A percentile compares a stretch with the other conserved stretches of the same genome.
These are phyloP conservation scores for Neltuma alba DNA, from an alignment of 306 rosid species.

Conservation along the genomic window DNA sequence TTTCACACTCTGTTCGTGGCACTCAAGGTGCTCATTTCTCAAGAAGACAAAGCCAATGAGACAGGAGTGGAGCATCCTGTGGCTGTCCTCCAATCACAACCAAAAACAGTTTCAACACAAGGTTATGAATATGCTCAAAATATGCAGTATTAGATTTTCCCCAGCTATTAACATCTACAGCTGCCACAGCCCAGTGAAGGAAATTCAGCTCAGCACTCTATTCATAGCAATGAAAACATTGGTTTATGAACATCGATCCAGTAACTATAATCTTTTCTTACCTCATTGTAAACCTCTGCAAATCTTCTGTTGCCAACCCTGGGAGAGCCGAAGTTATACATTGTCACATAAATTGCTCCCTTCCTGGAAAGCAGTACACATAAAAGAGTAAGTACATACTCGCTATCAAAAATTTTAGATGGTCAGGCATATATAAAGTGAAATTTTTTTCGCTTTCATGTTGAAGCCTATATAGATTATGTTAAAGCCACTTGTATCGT, in stretches of 20 bases:
- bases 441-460: not conserved
- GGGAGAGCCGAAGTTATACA: slow-evolving; percentile 99
- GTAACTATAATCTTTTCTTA: slow-evolving; percentile 35
- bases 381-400: not conserved
- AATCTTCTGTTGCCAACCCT: slow-evolving; percentile 94
- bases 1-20: not conserved
- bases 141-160: slow-evolving; percentile 8
- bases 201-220: slow-evolving; percentile 23
- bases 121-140: not conserved
- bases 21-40: slow-evolving; percentile 22
- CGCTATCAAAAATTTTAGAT: slow-evolving; percentile 5
- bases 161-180: not conserved
- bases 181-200: slow-evolving; percentile 7
- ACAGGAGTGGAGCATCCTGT: slow-evolving; percentile 3
- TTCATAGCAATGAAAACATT: slow-evolving; percentile 24
- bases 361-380: slow-evolving; percentile 47
- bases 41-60: not conserved
- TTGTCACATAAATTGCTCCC: slow-evolving; percentile 72
- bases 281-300: slow-evolving; percentile 90
- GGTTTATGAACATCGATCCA: slow-evolving; percentile 7
- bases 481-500: not conserved
- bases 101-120: slow-evolving; percentile 5
- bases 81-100: not conserved
- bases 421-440: not conserved
- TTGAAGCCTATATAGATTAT: not conserved